Evolutionary conservation across 2,329 filamentous ascomycete genomes (phyloP).

Genomic region (Colletotrichum sp.): DNA sequence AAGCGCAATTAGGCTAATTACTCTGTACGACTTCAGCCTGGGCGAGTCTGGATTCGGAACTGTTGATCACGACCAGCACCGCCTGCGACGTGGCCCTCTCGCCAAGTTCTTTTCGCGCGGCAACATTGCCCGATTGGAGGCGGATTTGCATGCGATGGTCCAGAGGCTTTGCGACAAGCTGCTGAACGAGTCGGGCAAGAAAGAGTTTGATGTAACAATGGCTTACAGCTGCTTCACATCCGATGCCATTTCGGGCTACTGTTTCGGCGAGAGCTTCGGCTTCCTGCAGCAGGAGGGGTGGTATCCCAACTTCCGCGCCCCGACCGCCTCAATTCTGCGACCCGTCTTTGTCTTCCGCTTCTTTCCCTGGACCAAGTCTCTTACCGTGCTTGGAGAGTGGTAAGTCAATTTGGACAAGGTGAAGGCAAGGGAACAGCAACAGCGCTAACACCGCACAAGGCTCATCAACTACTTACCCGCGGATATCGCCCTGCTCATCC

Average conservation of each 20-base stretch:
- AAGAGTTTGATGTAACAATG: conserved; percentile 35
- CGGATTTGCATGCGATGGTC: conserved; percentile 27
- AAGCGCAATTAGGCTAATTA: neutral
- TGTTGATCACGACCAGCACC: conserved; percentile 29
- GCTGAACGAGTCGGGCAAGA: conserved; percentile 26
- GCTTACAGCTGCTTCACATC: conserved; percentile 44
- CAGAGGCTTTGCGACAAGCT: conserved; percentile 34
- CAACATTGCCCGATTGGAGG: conserved; percentile 34
- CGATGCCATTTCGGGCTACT: conserved; percentile 41
- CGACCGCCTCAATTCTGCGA: conserved; percentile 23
- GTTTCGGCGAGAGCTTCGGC: conserved; percentile 41
- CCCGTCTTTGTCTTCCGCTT: conserved; percentile 27
- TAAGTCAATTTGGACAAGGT: neutral
- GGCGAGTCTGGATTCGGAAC: conserved; percentile 27
- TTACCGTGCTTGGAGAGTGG: conserved; percentile 19
- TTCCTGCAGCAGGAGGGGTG: conserved; percentile 36
- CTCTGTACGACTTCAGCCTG: conserved; percentile 15
- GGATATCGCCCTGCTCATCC: conserved; percentile 19
- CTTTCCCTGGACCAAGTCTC: conserved; percentile 25
- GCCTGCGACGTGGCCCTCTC: conserved; percentile 28
- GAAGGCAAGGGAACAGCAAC: neutral
- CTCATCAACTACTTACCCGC: conserved; percentile 18
- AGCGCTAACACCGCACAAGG: neutral
- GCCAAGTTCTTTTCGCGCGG: conserved; percentile 34
- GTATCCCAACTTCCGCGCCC: conserved; percentile 36